phyloP scores from a whole-genome alignment of 2,329 filamentous ascomycete genomes.

The Emmonsia crescens region DNA sequence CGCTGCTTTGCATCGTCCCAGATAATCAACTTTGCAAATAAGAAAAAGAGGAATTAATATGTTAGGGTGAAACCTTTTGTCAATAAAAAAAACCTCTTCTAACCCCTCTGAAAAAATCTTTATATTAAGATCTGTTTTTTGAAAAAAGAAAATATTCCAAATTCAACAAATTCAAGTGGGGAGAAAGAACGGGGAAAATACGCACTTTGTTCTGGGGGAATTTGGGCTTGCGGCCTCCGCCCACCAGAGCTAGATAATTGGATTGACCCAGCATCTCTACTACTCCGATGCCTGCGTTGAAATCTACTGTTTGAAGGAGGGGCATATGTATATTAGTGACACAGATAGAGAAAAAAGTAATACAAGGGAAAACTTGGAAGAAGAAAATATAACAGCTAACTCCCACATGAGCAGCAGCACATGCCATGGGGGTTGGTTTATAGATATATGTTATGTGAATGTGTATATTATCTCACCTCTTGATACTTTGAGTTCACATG shows the following conservation, averaged over 20 bases:
- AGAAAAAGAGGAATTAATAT: not conserved
- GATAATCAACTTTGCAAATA: slow-evolving; percentile 51
- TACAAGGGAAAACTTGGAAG: not conserved
- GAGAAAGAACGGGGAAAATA: not conserved
- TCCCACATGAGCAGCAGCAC: not conserved
- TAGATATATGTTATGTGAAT: not conserved
- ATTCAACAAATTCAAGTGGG: not conserved
- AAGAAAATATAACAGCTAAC: not conserved
- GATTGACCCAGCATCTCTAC: slow-evolving; percentile 79
- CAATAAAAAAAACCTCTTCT: no score
- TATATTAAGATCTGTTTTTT: no score
- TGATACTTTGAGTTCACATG: slow-evolving; percentile 57
- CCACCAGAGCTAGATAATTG: slow-evolving; percentile 81
- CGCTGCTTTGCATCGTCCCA: slow-evolving; percentile 82
- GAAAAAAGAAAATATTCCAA: no score
- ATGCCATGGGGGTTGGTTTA: no score
- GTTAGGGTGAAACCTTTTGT: not conserved
- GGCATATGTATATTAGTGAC: not conserved
- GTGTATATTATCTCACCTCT: slow-evolving; percentile 37
- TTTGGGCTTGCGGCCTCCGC: slow-evolving; percentile 74
- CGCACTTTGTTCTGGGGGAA: slow-evolving; percentile 74
- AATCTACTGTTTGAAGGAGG: slow-evolving; percentile 41
- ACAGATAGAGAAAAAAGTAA: not conserved
- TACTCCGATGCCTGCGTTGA: slow-evolving; percentile 70
- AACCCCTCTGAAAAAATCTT: no score